A percentile compares a stretch with the other conserved stretches of the same genome.
These are phyloP conservation scores for Picea abies DNA, from an alignment of 83 land plant genomes.

Conservation along the genomic window DNA sequence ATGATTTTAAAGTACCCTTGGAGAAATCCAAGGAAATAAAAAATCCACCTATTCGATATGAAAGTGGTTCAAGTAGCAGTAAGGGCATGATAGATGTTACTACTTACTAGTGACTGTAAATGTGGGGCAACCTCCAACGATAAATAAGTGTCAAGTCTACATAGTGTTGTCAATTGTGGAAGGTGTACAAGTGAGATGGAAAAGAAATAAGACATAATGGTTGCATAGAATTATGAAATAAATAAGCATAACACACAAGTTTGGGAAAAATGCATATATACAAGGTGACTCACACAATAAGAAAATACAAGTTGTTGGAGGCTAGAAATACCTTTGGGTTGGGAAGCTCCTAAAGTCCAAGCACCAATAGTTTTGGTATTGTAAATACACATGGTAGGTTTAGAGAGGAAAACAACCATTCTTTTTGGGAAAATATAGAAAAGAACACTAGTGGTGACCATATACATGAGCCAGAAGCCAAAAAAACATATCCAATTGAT, in stretches of 20 bases:
- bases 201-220: not conserved
- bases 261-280: conserved; percentile 16
- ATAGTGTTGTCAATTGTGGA: too few species aligned
- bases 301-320: conserved; percentile 18
- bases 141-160: not conserved
- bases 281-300: conserved; percentile 13
- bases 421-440: conserved; percentile 45
- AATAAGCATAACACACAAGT: conserved; percentile 10
- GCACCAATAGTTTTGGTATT: not conserved
- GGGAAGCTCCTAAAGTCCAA: not conserved
- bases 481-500: not conserved
- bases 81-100: not conserved
- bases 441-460: conserved; percentile 17
- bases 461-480: not conserved
- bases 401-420: conserved; percentile 7
- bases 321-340: not conserved
- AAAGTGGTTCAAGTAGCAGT: not conserved
- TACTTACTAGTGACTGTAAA: not conserved
- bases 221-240: not conserved
- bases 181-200: too few species aligned
- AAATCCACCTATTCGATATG: not conserved
- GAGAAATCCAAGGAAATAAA: not conserved
- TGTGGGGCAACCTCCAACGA: not conserved
- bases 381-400: conserved; percentile 15
- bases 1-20: not conserved